These are phyloP conservation scores for Omphalea diandra DNA, from an alignment of 441 rosid genomes.

Conservation along the genomic window DNA sequence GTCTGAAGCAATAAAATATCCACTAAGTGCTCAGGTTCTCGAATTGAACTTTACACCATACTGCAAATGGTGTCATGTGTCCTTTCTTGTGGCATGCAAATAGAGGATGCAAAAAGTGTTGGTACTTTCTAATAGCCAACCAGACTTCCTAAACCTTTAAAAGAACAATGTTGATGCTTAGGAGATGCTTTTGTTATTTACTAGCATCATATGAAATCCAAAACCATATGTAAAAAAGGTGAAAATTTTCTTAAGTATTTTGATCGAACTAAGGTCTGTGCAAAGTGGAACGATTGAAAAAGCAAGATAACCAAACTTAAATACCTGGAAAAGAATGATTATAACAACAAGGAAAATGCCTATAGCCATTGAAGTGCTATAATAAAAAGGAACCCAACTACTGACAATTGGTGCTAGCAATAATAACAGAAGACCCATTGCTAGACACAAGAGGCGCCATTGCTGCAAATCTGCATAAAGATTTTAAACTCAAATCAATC, in stretches of 20 bases:
- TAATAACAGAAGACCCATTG: constrained; percentile 54
- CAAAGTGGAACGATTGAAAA: neutral
- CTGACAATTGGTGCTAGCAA: constrained; percentile 81
- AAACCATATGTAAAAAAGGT: neutral
- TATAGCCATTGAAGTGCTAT: constrained; percentile 90
- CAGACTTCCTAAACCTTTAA: no score
- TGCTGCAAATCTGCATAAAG: constrained; percentile 60
- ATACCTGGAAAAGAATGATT: constrained; percentile 83
- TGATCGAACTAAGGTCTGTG: neutral
- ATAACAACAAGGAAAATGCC: constrained; percentile 85
- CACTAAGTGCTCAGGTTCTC: neutral
- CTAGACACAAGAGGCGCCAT: constrained; percentile 85
- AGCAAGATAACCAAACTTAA: neutral
- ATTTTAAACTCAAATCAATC: constrained; percentile 6
- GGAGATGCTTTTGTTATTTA: neutral
- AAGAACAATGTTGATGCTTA: neutral
- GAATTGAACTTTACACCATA: neutral
- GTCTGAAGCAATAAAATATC: neutral
- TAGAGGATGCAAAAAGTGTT: neutral
- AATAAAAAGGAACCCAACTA: constrained; percentile 93
- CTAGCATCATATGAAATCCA: neutral
- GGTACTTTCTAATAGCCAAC: no score
- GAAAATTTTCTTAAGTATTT: neutral
- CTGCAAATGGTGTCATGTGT: neutral
- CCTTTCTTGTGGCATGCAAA: constrained; percentile 1